Percentiles rank a stretch among this genome's conserved stretches.
These are phyloP conservation scores for Vitis hybrid DNA, from an alignment of 177 flowering plant species.

Conservation along the genomic window DNA sequence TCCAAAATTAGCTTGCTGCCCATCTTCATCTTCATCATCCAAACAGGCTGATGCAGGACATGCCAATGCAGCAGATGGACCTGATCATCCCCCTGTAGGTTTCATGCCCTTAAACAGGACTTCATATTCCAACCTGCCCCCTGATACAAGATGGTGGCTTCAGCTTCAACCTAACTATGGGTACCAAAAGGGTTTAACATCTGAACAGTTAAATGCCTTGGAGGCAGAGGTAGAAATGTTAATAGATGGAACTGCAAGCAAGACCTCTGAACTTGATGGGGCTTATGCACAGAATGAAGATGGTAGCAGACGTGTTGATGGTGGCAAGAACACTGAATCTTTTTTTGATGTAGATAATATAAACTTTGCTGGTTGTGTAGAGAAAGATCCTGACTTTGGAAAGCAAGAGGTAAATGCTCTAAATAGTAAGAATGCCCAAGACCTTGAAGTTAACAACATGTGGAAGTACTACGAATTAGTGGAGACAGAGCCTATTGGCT, in stretches of 20 bases:
- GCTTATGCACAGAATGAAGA: slow-evolving; percentile 14
- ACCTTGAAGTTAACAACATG: slow-evolving; percentile 24
- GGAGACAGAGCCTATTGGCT: slow-evolving; percentile 37
- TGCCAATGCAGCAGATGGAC: slow-evolving; percentile 32
- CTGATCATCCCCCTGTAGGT: slow-evolving; percentile 34
- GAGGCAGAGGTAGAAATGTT: slow-evolving; percentile 38
- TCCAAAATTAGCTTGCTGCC: slow-evolving; percentile 80
- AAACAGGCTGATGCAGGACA: slow-evolving; percentile 48
- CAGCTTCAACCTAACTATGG: slow-evolving; percentile 57
- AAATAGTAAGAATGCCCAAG: slow-evolving; percentile 25
- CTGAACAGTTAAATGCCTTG: slow-evolving; percentile 43
- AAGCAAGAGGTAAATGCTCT: slow-evolving; percentile 21
- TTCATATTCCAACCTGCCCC: slow-evolving; percentile 36
- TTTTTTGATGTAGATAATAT: background rate
- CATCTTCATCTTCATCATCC: slow-evolving; percentile 56
- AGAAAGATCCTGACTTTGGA: slow-evolving; percentile 11
- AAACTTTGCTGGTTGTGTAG: slow-evolving; percentile 7
- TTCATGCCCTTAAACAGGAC: slow-evolving; percentile 51
- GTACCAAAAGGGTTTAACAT: slow-evolving; percentile 42
- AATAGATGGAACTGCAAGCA: slow-evolving; percentile 19
- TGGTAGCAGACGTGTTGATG: slow-evolving; percentile 4
- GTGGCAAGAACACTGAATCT: slow-evolving; percentile 5
- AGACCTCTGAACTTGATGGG: slow-evolving; percentile 19
- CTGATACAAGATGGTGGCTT: slow-evolving; percentile 73
- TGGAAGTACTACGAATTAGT: slow-evolving; percentile 27